These are phyloP conservation scores for Pyricularia sp. DNA, from an alignment of 2,329 filamentous ascomycete species.

Conservation along the genomic window DNA sequence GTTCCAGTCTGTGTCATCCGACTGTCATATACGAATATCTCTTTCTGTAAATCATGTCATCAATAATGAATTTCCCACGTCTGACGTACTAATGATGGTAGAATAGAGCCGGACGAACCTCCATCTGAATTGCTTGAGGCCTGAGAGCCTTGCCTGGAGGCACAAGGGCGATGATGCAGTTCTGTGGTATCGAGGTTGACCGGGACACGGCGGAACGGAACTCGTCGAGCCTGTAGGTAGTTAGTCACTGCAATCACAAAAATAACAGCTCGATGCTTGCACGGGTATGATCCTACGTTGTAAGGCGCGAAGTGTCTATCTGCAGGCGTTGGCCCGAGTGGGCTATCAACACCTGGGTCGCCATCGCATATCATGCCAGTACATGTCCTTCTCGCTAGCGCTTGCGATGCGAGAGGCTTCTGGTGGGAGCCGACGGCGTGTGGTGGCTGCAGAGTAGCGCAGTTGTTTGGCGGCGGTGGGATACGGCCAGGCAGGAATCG, in stretches of 20 bases:
- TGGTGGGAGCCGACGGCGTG: not conserved
- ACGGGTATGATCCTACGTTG: constrained; percentile 42
- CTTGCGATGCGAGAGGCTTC: not conserved
- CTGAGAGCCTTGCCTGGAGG: constrained; percentile 74
- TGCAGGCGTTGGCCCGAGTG: constrained; percentile 81
- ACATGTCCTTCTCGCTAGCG: constrained; percentile 2
- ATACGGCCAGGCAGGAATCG: not conserved
- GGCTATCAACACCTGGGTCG: constrained; percentile 80
- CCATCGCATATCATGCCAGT: constrained; percentile 53
- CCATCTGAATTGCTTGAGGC: constrained; percentile 62
- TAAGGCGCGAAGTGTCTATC: constrained; percentile 62
- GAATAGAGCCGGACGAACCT: constrained; percentile 40
- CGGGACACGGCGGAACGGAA: constrained; percentile 70
- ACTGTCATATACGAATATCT: constrained; percentile 88
- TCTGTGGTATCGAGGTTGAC: constrained; percentile 57
- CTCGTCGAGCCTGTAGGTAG: constrained; percentile 55
- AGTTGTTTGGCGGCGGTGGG: not conserved
- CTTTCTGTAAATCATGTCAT: constrained; percentile 40
- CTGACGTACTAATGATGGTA: not conserved
- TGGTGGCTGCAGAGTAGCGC: not conserved
- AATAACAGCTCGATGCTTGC: constrained; percentile 10
- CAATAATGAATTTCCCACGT: not conserved
- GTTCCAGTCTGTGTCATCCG: constrained; percentile 51
- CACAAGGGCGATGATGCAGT: constrained; percentile 80
- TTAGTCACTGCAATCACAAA: constrained; percentile 2